phyloP scores from a whole-genome alignment of 2,329 filamentous ascomycete genomes.

The Chaetoscypha palmicola region DNA sequence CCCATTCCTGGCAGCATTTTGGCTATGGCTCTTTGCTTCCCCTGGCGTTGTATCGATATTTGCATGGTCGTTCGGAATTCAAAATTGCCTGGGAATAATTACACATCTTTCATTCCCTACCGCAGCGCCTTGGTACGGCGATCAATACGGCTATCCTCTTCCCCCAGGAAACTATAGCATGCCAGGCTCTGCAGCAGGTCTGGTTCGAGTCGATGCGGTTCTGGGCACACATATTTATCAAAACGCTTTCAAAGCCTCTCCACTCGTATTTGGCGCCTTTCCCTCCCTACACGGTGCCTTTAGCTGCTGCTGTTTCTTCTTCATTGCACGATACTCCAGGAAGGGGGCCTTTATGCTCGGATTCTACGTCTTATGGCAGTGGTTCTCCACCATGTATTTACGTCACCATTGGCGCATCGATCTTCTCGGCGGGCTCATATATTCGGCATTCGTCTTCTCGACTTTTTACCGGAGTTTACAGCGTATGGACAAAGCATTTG shows the following conservation, averaged over 20 bases:
- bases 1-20: slow-evolving; percentile 66
- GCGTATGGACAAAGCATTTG: slow-evolving; percentile 26
- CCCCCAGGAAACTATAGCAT: slow-evolving; percentile 89
- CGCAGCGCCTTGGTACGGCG: slow-evolving; percentile 94
- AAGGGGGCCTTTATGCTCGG: slow-evolving; percentile 64
- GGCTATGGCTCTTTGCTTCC: slow-evolving; percentile 82
- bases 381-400: slow-evolving; percentile 97
- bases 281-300: slow-evolving; percentile 91
- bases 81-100: slow-evolving; percentile 78
- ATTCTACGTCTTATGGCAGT: slow-evolving; percentile 78
- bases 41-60: slow-evolving; percentile 80
- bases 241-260: slow-evolving; percentile 80
- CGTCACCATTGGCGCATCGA: slow-evolving; percentile 94
- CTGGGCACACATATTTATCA: slow-evolving; percentile 88
- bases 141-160: slow-evolving; percentile 65
- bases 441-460: slow-evolving; percentile 70
- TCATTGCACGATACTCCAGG: slow-evolving; percentile 39
- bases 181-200: slow-evolving; percentile 76
- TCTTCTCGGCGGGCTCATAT: slow-evolving; percentile 73
- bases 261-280: slow-evolving; percentile 88
- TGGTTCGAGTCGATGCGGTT: slow-evolving; percentile 79
- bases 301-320: slow-evolving; percentile 85
- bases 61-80: slow-evolving; percentile 81
- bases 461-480: slow-evolving; percentile 24
- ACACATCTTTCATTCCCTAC: slow-evolving; percentile 87